phyloP scores from a whole-genome alignment of 2,329 filamentous ascomycete genomes.

The Thelonectria olida region DNA sequence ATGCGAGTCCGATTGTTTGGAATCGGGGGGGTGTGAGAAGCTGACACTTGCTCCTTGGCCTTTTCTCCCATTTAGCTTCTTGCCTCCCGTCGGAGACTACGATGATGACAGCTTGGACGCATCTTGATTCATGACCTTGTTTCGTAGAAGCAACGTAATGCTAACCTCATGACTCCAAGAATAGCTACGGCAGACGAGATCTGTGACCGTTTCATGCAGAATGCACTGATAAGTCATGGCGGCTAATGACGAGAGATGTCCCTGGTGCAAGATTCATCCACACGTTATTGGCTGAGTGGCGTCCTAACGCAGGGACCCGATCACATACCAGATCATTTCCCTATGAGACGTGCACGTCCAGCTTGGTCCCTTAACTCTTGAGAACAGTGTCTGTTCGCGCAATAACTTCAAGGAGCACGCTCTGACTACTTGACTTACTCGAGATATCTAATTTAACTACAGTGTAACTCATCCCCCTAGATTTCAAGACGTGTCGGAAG shows the following conservation, averaged over 20 bases:
- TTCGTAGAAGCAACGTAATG: background rate
- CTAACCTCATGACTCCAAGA: background rate
- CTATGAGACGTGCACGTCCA: background rate
- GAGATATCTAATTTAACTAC: no score
- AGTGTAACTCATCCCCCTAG: no score
- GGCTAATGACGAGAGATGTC: no score
- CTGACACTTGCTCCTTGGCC: background rate
- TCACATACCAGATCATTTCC: background rate
- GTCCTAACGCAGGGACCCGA: background rate
- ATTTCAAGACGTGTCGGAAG: no score
- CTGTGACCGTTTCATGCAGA: background rate
- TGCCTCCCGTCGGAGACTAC: background rate
- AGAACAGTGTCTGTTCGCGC: no score
- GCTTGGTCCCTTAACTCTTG: no score
- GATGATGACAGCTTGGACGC: background rate
- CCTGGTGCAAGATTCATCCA: no score
- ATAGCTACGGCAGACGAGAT: background rate
- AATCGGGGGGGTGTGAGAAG: background rate
- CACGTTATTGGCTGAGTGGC: no score
- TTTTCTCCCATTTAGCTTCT: background rate
- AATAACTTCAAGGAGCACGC: no score
- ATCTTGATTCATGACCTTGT: background rate
- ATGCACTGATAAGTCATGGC: no score
- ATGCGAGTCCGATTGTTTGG: background rate
- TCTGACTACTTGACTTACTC: no score